Conservation (phyloP, 1,284 basidiomycete species). For the Ceratobasidium sp. region DNA sequence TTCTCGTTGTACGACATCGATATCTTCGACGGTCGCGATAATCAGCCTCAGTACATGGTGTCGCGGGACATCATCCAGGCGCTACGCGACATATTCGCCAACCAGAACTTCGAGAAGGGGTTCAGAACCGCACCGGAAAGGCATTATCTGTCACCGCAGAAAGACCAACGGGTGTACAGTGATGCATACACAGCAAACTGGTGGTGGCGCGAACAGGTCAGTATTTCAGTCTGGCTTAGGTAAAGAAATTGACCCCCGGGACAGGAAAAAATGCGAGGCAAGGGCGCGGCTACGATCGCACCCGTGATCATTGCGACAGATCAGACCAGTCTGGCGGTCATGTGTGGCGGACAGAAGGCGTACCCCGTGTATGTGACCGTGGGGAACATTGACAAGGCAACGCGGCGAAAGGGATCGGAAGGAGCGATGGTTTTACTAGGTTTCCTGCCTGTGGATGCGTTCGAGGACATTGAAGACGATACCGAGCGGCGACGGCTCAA, state of each 20-base stretch:
- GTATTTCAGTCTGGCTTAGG: background rate
- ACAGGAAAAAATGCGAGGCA: background rate
- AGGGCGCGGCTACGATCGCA: background rate
- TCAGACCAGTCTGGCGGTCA: slow-evolving; percentile 44
- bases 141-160: background rate
- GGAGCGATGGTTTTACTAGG: slow-evolving; percentile 35
- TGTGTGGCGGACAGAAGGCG: no score
- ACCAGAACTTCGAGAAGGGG: background rate
- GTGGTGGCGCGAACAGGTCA: slow-evolving; percentile 24
- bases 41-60: background rate
- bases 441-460: slow-evolving; percentile 32
- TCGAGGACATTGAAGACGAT: slow-evolving; percentile 24
- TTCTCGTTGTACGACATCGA: background rate
- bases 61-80: background rate
- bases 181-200: background rate
- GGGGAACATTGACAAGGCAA: slow-evolving; percentile 44
- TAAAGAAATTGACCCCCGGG: background rate
- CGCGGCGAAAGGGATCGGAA: slow-evolving; percentile 24
- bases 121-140: background rate
- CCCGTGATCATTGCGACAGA: slow-evolving; percentile 12
- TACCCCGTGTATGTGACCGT: slow-evolving; percentile 42
- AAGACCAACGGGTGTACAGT: background rate
- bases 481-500: background rate
- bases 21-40: background rate
- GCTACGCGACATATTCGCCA: background rate